Evolutionary conservation across 1,284 basidiomycete species (phyloP), one percentile per base, ranked within the genome.

Genomic region (Trametes hirsuta): DNA sequence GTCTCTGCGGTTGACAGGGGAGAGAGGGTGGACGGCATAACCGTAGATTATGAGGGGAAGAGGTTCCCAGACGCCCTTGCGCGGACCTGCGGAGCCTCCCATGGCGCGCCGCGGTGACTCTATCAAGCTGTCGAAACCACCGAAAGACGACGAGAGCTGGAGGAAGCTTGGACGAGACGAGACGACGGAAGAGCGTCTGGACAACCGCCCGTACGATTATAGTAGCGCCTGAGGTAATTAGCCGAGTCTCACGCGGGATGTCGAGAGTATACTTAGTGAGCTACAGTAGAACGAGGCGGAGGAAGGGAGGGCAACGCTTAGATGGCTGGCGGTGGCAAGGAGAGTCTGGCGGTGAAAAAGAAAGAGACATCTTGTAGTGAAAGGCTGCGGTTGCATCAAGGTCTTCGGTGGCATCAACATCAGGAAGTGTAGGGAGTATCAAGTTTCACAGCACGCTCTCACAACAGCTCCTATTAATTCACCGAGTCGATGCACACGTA

Each of bases 21-120:
- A 82, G 42, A 93, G 81, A 9, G 91, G 90, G 66, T 93, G 90
- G 59, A 90, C 83, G 21, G 91, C 91, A 75, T 93, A 93, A 49
- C 91, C 91, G 72, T 93, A 93, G 30, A 91, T 82, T 68, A 93
- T 91, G 75, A 88, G 81, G 1, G 90, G 88, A 44, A 93, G 80
- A 25, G 90, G 90, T 67, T 93, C 88, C 91, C 90, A 93, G 69
- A 87, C 84, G 68, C 81, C 81, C 66, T 72, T 72, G 15, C 71
- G 62, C 52, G 63, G 65, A 18, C 56, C 64, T 15, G 60, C 56
- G 21, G 65, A 59, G 55, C 62, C 63, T 24, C 49, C 59, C 66
- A 68, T 69, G 58, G 59, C 54, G 61, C 50, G 30, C 35, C 46
- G 57, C 10, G 47, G 25, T 39, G 59, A 57, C 36, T 52, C 53